Evolutionary conservation across 257 asterid species (phyloP).

Genomic region (Solanum ossicruentum): DNA sequence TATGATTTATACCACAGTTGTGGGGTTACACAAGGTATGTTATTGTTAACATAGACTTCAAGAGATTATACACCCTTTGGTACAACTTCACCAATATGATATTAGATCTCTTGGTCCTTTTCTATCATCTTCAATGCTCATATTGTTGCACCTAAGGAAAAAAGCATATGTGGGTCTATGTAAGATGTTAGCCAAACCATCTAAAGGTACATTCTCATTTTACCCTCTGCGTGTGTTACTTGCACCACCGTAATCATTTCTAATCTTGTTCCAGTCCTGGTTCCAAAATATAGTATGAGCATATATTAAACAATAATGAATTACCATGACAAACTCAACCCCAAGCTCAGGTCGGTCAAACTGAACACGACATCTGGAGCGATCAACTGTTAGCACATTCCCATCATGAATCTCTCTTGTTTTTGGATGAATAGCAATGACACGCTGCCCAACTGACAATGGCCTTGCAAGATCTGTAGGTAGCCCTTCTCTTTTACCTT

Average conservation of each 20-base stretch:
- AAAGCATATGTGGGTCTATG: neutral
- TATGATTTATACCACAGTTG: neutral
- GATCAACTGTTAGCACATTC: slow-evolving; percentile 81
- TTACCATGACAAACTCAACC: slow-evolving; percentile 90
- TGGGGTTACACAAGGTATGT: neutral
- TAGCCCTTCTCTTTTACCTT: slow-evolving; percentile 73
- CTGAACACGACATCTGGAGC: slow-evolving; percentile 75
- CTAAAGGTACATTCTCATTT: neutral
- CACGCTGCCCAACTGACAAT: slow-evolving; percentile 91
- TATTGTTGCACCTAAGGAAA: neutral
- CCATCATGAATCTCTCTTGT: slow-evolving; percentile 89
- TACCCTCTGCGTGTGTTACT: neutral
- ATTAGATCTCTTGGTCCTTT: neutral
- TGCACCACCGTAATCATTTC: neutral
- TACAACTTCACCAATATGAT: neutral
- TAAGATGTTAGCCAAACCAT: neutral
- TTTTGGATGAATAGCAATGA: slow-evolving; percentile 89
- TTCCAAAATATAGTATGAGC: neutral
- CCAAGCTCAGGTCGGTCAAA: slow-evolving; percentile 85
- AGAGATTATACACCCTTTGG: neutral
- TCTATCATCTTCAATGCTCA: neutral
- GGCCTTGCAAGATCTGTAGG: slow-evolving; percentile 94
- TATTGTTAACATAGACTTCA: neutral
- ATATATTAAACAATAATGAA: neutral
- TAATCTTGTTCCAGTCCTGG: neutral